Base-by-base conservation (phyloP, 2,329 filamentous ascomycete species). In the Fusarium sp. region DNA sequence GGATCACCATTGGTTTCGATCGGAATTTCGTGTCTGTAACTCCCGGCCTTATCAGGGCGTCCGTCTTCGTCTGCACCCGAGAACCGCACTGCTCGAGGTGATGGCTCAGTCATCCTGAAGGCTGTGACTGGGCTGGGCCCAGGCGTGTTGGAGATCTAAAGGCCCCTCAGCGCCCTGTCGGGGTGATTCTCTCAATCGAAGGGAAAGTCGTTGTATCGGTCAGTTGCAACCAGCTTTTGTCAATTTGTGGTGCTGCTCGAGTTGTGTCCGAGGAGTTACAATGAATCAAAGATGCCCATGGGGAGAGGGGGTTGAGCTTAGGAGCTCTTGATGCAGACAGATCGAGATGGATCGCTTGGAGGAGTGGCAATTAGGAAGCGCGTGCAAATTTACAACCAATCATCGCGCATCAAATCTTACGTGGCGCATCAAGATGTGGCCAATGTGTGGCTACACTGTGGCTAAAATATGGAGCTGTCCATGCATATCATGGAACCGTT, bases 31-130 rank as follows among this genome's bases (percentile, higher is more conserved):
- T 77, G 76, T 21, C 80, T 78, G 51, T 77, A 76, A 58, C 71
- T 75, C 58, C 79, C 83, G 66, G 77, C 65, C 67, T 79, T 82
- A 24, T 86, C 83, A 47, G 76, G 58, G 23, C 78, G 79, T 34
- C 73, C 65, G 30, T 81, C 77, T 23, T 83, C 82, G 58, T 84
- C 85, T 73, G 77, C 76, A 61, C 82, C 80, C 44, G 83, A 84
- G 72, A 89, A 89, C 67, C 86, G 84, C 66, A 89, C 85, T 65
- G 82, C 80, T 70, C 86, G 83, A 49, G 86, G 84, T 12, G 85
- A 85, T 34, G 82, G 76, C 66, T 88, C 85, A 71, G 80, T 75
- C 73, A 79, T 79, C 51, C 53, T 70, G 45, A 51, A 47, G 48
- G 46, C 51, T 69, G 58, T 46, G 52, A 48, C 59, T 61, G 58